Percentiles rank a stretch among this genome's conserved stretches.
Conservation (phyloP, 306 rosid species). For the Prunus fruticosa region DNA sequence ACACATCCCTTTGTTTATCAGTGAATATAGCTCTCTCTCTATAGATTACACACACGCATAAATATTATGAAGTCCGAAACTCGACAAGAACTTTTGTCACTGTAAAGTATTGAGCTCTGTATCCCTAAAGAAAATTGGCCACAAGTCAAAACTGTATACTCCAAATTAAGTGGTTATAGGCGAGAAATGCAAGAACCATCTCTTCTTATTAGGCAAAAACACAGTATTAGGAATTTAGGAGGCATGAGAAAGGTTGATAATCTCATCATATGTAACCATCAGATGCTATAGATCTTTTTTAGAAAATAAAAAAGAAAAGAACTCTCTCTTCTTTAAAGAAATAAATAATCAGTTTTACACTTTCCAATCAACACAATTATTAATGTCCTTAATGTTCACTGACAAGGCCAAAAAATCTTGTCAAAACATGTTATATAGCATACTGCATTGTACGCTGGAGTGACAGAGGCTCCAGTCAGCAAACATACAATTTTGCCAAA, state of each 20-base stretch:
- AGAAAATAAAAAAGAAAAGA: background rate
- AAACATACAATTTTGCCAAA: background rate
- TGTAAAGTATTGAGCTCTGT: background rate
- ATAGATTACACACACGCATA: background rate
- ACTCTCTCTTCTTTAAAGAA: background rate
- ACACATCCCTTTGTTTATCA: background rate
- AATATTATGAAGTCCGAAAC: background rate
- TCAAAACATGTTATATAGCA: background rate
- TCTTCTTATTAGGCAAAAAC: background rate
- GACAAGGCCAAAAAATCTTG: slow-evolving; percentile 1
- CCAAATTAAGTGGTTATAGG: background rate
- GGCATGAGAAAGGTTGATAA: background rate
- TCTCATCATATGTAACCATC: background rate
- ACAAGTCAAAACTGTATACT: background rate
- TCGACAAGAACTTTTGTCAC: background rate
- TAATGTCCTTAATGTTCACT: background rate
- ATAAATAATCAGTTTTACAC: background rate
- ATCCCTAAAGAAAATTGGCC: background rate
- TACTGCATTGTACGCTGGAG: background rate
- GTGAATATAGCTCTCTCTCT: background rate
- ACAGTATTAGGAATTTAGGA: background rate
- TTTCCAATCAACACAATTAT: background rate
- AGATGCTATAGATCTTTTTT: background rate
- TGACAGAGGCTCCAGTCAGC: background rate
- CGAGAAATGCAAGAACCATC: background rate